Percentiles rank a stretch among this genome's conserved stretches.
Evolutionary conservation across 164 flowering plant species (phyloP).

Genomic region (Umbellularia californica): DNA sequence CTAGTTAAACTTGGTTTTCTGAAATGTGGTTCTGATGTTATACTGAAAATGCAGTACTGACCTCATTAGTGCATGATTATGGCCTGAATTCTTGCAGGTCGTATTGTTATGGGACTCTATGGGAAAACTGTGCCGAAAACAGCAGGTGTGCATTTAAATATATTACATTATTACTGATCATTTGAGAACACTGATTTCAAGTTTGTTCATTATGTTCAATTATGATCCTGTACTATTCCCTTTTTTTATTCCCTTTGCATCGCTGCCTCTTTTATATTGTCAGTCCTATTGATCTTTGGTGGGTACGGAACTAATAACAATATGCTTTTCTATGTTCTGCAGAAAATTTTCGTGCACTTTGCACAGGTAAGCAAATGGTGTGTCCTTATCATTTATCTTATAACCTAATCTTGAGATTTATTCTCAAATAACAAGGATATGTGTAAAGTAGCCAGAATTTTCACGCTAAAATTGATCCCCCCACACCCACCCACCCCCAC

Average conservation of each 20-base stretch:
- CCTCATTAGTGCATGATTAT: background rate
- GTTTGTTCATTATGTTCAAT: background rate
- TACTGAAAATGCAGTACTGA: too few relatives aligned
- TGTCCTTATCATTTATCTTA: background rate
- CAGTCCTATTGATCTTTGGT: background rate
- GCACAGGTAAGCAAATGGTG: slow-evolving; percentile 58
- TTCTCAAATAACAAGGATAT: too few relatives aligned
- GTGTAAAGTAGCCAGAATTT: too few relatives aligned
- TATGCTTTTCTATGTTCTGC: slow-evolving; percentile 16
- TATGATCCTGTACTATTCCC: background rate
- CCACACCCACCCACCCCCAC: too few relatives aligned
- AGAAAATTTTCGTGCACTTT: slow-evolving; percentile 90
- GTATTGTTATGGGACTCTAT: slow-evolving; percentile 75
- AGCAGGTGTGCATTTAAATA: slow-evolving; percentile 34
- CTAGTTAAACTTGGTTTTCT: background rate
- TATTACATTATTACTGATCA: too few relatives aligned
- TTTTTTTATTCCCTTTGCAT: background rate
- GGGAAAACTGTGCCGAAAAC: slow-evolving; percentile 90
- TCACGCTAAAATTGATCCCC: too few relatives aligned
- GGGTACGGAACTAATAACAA: background rate
- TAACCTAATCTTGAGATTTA: background rate
- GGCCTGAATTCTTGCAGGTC: slow-evolving; percentile 42
- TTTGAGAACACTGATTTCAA: background rate
- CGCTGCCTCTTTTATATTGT: background rate
- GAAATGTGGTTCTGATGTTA: too few relatives aligned